Percentiles rank a stretch among this genome's conserved stretches.
These are phyloP conservation scores for Neoboletus subvelutipes DNA, from an alignment of 768 basidiomycete species.

Conservation along the genomic window DNA sequence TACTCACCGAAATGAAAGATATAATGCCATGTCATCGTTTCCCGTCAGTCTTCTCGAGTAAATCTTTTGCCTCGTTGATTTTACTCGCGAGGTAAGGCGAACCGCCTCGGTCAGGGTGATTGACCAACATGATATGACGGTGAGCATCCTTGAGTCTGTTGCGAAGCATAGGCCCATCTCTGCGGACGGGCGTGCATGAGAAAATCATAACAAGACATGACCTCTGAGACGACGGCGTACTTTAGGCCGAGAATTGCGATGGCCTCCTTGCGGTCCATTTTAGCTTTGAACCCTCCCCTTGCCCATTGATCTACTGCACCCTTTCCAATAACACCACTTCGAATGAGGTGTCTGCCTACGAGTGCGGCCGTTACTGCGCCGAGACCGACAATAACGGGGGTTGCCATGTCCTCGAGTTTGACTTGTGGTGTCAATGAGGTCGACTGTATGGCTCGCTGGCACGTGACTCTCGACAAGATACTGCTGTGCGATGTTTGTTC, in stretches of 20 bases:
- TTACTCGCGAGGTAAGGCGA: conserved; percentile 98
- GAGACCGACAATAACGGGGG: conserved; percentile 73
- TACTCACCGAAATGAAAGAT: conserved; percentile 12
- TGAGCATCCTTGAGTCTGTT: conserved; percentile 90
- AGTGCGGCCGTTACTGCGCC: conserved; percentile 76
- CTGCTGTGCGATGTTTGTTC: no score
- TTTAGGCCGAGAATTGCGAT: conserved; percentile 88
- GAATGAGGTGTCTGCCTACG: conserved; percentile 68
- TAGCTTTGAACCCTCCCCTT: conserved; percentile 91
- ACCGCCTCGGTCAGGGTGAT: conserved; percentile 98
- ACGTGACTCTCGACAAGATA: conserved; percentile 9
- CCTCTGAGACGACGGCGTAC: conserved; percentile 44
- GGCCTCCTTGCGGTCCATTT: conserved; percentile 97
- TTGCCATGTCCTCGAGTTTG: conserved; percentile 54
- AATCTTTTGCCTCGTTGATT: conserved; percentile 97
- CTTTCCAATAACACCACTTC: conserved; percentile 58
- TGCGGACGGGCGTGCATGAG: conserved; percentile 33
- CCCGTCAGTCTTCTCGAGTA: conserved; percentile 78
- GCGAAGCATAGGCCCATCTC: conserved; percentile 80
- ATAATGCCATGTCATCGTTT: conserved; percentile 30
- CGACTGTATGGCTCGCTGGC: not conserved
- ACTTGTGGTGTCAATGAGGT: not conserved
- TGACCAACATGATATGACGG: conserved; percentile 94
- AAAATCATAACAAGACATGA: not conserved
- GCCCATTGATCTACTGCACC: conserved; percentile 78